These are phyloP conservation scores for Torulaspora indica DNA, from an alignment of 805 yeast genomes.

Conservation along the genomic window DNA sequence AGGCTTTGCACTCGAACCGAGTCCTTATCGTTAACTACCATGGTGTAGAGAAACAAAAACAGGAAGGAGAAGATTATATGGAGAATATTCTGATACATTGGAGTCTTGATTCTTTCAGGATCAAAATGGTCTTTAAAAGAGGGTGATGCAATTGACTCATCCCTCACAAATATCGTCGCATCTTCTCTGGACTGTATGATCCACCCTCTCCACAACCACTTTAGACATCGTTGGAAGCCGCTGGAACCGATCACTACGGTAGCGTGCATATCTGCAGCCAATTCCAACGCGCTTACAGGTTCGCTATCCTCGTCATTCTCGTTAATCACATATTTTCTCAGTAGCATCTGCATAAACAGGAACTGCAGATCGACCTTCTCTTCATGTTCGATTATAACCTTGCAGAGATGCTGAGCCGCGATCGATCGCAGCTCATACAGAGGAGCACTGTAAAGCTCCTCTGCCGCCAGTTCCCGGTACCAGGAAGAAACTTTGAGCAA, in stretches of 20 bases:
- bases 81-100: conserved; percentile 69
- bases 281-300: conserved; percentile 73
- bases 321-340: conserved; percentile 66
- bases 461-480: conserved; percentile 58
- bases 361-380: conserved; percentile 42
- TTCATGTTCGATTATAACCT: conserved; percentile 60
- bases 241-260: conserved; percentile 70
- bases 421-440: conserved; percentile 55
- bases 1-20: conserved; percentile 33
- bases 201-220: conserved; percentile 95
- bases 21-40: conserved; percentile 55
- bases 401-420: conserved; percentile 73
- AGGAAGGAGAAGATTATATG: conserved; percentile 64
- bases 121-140: conserved; percentile 60
- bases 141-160: conserved; percentile 54
- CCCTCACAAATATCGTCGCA: conserved; percentile 63
- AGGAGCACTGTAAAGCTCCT: conserved; percentile 64
- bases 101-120: conserved; percentile 81
- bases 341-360: conserved; percentile 67
- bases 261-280: conserved; percentile 82
- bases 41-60: conserved; percentile 58
- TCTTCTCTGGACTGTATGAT: conserved; percentile 68
- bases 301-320: conserved; percentile 55
- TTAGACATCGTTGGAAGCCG: conserved; percentile 80
- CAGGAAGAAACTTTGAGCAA: conserved; percentile 72